Evolutionary conservation across 75 land plant species (phyloP).

Genomic region (Picea glauca): DNA sequence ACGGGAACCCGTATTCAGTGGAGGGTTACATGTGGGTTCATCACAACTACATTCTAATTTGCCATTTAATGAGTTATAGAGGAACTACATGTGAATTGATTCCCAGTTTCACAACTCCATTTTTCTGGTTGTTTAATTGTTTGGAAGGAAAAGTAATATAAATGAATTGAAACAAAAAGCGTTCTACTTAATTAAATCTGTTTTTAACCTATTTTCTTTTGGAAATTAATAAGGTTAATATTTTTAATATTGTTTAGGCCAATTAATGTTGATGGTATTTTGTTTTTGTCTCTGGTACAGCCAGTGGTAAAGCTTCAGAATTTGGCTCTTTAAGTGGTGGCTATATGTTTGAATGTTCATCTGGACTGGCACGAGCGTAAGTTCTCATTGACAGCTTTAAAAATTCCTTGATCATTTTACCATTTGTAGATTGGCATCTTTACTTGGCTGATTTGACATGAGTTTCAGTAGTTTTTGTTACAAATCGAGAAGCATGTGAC

Average conservation of each 20-base stretch:
- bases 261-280: neutral
- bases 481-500: no score
- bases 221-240: neutral
- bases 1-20: no score
- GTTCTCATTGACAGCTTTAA: neutral
- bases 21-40: no score
- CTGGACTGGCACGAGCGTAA: conserved; percentile 80
- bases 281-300: conserved; percentile 29
- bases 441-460: neutral
- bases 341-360: conserved; percentile 85
- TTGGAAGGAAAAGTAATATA: neutral
- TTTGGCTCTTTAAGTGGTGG: conserved; percentile 89
- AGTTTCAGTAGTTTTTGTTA: no score
- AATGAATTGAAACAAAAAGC: neutral
- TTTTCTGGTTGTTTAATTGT: neutral
- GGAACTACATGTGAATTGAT: no score
- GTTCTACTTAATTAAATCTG: neutral
- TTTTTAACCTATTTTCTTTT: neutral
- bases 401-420: neutral
- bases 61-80: no score
- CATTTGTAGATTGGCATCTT: neutral
- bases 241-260: neutral
- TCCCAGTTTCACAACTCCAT: no score
- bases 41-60: no score
- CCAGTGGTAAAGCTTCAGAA: conserved; percentile 81